Conservation (phyloP, 192 early-diverging fungal species). For the Dissophora globulifera region DNA sequence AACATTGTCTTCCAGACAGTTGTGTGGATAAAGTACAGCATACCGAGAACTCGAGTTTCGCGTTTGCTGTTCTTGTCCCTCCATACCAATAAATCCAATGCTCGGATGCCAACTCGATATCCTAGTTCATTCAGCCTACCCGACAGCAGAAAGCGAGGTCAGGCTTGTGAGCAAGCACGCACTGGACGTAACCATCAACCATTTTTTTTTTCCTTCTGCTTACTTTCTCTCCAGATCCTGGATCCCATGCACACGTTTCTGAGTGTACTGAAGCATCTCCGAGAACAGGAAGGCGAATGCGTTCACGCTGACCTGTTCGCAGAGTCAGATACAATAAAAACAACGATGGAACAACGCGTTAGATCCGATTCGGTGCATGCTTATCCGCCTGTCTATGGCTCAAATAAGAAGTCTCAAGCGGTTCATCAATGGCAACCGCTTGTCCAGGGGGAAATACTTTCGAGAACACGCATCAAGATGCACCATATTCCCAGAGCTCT, state of each 20-base stretch:
- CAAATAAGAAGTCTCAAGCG: no score
- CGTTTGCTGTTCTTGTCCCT: slow-evolving; percentile 90
- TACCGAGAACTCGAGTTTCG: slow-evolving; percentile 88
- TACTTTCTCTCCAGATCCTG: slow-evolving; percentile 96
- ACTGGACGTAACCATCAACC: no score
- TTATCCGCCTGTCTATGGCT: no score
- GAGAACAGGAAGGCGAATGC: slow-evolving; percentile 93
- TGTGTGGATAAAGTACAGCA: slow-evolving; percentile 94
- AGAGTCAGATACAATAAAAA: no score
- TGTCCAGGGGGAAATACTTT: no score
- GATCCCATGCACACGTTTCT: slow-evolving; percentile 93
- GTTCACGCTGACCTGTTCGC: slow-evolving; percentile 75
- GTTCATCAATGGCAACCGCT: no score
- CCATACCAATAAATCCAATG: slow-evolving; percentile 90
- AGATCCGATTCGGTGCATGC: no score
- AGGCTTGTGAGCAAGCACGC: no score
- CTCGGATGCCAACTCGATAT: slow-evolving; percentile 90
- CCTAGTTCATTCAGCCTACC: slow-evolving; percentile 86
- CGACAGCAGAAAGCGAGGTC: no score
- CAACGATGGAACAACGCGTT: no score
- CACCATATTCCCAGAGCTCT: no score
- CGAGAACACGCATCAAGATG: no score
- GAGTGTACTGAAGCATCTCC: slow-evolving; percentile 97
- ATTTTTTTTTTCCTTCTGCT: neutral
- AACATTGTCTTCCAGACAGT: slow-evolving; percentile 96